phyloP scores from a whole-genome alignment of 73 alveolate genomes.

The Paramecium tetraurelia region DNA sequence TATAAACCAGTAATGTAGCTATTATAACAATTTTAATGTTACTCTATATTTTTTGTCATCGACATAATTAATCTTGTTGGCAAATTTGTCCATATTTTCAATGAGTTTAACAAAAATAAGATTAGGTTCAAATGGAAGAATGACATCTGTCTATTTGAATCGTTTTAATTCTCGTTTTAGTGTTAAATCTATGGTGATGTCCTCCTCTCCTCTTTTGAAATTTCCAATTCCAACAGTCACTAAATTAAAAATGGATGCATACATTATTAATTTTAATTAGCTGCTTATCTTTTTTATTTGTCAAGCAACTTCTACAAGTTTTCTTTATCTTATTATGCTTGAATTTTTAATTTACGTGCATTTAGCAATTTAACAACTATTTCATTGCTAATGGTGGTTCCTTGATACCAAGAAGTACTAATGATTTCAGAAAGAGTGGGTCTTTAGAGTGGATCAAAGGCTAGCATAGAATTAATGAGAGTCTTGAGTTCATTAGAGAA shows the following conservation, averaged over 20 bases:
- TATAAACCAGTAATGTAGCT: background rate
- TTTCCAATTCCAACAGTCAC: constrained; percentile 39
- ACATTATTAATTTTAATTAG: background rate
- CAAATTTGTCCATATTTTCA: background rate
- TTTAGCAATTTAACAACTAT: background rate
- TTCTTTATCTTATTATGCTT: constrained; percentile 12
- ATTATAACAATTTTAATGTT: background rate
- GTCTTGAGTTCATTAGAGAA: background rate
- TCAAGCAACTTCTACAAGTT: background rate
- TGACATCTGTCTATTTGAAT: background rate
- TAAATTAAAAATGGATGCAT: background rate
- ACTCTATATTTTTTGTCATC: constrained; percentile 2
- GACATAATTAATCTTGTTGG: background rate
- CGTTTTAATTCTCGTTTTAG: background rate
- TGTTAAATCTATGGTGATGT: background rate
- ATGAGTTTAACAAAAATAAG: background rate
- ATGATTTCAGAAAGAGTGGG: constrained; percentile 24
- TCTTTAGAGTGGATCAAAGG: constrained; percentile 44
- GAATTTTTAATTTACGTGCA: background rate
- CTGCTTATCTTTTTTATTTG: background rate
- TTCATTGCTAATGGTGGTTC: background rate
- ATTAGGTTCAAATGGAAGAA: background rate
- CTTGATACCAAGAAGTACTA: background rate
- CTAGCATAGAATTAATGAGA: background rate
- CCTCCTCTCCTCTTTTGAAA: constrained; percentile 36